Evolutionary conservation across 164 flowering plant genomes (phyloP), one percentile per base, ranked within the genome.

Genomic region (Stephania japonica): DNA sequence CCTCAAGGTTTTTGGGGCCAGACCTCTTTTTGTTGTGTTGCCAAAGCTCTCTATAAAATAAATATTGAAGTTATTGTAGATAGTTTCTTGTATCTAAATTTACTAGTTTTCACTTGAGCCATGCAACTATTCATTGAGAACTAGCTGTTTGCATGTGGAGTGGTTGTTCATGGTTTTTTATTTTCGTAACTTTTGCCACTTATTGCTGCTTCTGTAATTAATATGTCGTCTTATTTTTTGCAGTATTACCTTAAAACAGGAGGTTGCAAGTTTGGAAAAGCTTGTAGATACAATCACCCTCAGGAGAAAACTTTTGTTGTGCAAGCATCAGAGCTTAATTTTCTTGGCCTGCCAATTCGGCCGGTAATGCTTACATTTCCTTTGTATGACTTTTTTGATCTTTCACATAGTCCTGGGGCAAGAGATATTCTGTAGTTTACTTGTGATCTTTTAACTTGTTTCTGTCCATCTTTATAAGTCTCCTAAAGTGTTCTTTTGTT

Each of bases 271-370:
- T 91, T 65, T 81, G 97, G 96, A 70, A 86, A 86, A 70, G 84
- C 88, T 75, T 95, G 98, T 78, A 90, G 86, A 83, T 91, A 72
- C 78, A 82, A 75, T 73, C 98, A 93, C 79, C 77, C 85, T 18
- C 83, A 79, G 76, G 86, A 76, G 42, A 90, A 82, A 74, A 42
- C 77, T 77, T 70, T 76, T 8, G 73, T 74, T 50, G 79, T 70
- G 65, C 85, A 84, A 41, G 71, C 77, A 42, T n/a, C 69, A 53
- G 91, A 91, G 78, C 79, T 85, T 32, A 93, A 95, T 86, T 92
- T 90, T 81, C 69, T 93, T 76, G 96, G 96, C 27, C 81, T 95
- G 70, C 99, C 99, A 70, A 90, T 91, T 61, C 89, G 99, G 44
- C 87, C 70, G 86, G 99, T 95, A 94, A 76, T 61, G 18, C 25